Percentiles rank a stretch among this genome's conserved stretches.
These are phyloP conservation scores for Dendrostoma leiphaemia DNA, from an alignment of 2,329 filamentous ascomycete species.

Conservation along the genomic window DNA sequence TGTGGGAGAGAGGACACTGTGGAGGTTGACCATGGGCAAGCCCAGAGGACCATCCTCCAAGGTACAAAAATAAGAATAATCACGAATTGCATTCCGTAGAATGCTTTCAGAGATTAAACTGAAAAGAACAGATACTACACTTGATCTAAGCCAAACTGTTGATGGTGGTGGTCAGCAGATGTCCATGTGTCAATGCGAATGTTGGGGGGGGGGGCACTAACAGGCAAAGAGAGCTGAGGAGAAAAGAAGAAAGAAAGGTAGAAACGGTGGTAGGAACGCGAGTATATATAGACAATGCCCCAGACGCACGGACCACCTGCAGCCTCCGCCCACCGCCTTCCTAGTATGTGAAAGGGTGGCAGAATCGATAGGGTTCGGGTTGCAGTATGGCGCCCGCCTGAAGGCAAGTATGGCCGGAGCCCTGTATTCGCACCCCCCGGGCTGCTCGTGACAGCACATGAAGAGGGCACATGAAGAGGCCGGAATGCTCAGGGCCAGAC, in stretches of 20 bases:
- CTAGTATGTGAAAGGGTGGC: too few species aligned
- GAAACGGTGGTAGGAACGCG: not conserved
- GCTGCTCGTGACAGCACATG: too few species aligned
- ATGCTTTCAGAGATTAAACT: conserved; percentile 78
- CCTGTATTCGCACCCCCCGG: too few species aligned
- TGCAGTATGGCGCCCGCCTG: too few species aligned
- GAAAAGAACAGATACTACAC: conserved; percentile 81
- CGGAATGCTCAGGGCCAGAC: too few species aligned
- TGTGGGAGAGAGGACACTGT: too few species aligned
- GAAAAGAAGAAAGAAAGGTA: conserved; percentile 45
- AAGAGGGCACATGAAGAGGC: too few species aligned
- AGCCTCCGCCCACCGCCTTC: too few species aligned
- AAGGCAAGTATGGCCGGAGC: too few species aligned
- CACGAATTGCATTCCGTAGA: conserved; percentile 61
- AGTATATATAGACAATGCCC: not conserved
- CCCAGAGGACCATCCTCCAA: conserved; percentile 52
- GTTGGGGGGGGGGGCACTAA: not conserved
- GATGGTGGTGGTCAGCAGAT: not conserved
- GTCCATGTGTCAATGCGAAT: not conserved
- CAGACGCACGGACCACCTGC: not conserved
- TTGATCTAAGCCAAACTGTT: conserved; percentile 57
- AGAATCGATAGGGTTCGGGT: too few species aligned
- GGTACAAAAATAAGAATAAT: conserved; percentile 72
- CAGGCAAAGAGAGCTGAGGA: conserved; percentile 41
- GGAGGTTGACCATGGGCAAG: too few species aligned